Evolutionary conservation across 805 yeast species (phyloP), one percentile per base, ranked within the genome.

Genomic region (Lachancea waltii): DNA sequence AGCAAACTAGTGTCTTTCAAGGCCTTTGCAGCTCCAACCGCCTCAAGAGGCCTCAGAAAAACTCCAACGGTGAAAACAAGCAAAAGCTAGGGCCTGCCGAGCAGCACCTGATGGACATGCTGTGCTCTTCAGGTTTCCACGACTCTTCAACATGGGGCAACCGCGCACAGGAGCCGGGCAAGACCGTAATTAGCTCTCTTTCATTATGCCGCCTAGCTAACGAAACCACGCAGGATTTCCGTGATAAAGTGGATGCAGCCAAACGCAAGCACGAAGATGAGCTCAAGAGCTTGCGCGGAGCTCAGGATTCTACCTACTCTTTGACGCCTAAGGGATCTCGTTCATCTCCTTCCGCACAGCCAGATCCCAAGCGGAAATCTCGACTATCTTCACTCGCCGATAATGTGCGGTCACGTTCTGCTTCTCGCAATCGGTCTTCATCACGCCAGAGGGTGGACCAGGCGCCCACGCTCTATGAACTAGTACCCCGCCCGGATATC

Each of bases 31-130:
- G 63, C 22, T 57, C 53, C 35, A 61, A 60, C 40, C 61, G 51
- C 48, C 54, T 47, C 45, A 61, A 45, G 45, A 44, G 36, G 39
- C 52, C 41, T 48, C 48, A 35, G 9, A 14, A 22, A 13, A n/a
- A 19, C 15, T 28, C 35, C 8, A 14, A 20, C 4, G 18, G 18
- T 14, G 36, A 10, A 16, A 20, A 7, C 10, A 24, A 17, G 16
- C 21, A 22, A 48, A 67, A 65, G 24, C 60, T 83, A 44, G 89
- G 87, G 6, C 81, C 95, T 11, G 97, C 98, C 1, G 98, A 92
- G 60, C 90, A 84, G 60, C 97, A 90, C 60, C 69, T 92, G 32
- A 73, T 85, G 64, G 97, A 87, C 46, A 92, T 92, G 98, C 71
- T 92, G 38, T 87, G 96, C 52, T 72, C 90, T 0, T 81, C 95